Base-by-base conservation (phyloP, 2,329 filamentous ascomycete species). In the Dothiorella sarmentorum region DNA sequence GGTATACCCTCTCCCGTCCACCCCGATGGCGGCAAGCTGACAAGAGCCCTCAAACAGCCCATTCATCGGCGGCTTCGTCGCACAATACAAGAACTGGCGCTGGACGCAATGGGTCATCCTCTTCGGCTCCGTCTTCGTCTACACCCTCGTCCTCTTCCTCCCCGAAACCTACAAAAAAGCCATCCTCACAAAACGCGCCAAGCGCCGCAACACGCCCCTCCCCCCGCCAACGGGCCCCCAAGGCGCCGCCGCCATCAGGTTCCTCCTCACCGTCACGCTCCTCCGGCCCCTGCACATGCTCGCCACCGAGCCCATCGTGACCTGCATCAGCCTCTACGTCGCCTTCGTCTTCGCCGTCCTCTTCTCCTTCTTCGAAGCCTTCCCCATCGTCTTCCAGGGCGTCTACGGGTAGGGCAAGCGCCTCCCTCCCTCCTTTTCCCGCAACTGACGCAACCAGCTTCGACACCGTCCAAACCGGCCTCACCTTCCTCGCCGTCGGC, bases 111-210 rank as follows among this genome's bases (percentile, higher is more conserved):
- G 75, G 74, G 68, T 68, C 1, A 66, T 73, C 1, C 22, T 58
- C 2, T 42, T 58, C 27, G 22, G 20, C 6, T 11, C 9, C n/a
- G 4, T 26, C 2, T 66, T 68, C 15, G 65, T 71, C n/a, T 68
- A 68, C 49, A 24, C 73, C 24, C 62, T 68, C 0, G 59, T 69
- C 10, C 65, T 71, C 11, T 68, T 68, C 47, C 20, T 73, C 17
- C 65, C 71, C 18, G 83, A 86, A 64, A 83, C 83, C 0, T 84
- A 81, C 63, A 78, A 82, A 55, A 73, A 74, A 45, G 67, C 71
- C 53, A 75, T 82, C 0, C 69, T 82, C 1, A 63, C 67, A 42
- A 66, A 64, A 35, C 66, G 71, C 15, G 71, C 69, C 10, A 71
- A 72, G 59, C 10, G 56, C 63, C 29, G 24, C 20, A 56, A 33